Evolutionary conservation across 2,329 filamentous ascomycete species (phyloP).

Genomic region (Xylaria digitata): DNA sequence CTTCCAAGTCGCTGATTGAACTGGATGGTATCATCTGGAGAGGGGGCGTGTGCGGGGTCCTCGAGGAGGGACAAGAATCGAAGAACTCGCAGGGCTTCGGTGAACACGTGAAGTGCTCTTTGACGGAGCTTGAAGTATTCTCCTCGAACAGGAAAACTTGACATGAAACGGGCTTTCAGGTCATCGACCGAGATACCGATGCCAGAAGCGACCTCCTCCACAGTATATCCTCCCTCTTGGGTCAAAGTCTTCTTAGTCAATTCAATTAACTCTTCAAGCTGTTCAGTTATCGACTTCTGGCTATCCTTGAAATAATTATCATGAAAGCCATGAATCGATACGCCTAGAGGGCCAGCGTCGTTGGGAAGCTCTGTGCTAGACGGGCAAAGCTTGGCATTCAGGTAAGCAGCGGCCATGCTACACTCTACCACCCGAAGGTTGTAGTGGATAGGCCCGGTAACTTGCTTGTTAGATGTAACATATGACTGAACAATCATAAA

Average conservation of each 20-base stretch:
- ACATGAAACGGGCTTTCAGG: conserved; percentile 82
- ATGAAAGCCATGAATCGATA: conserved; percentile 88
- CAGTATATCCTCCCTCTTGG: conserved; percentile 85
- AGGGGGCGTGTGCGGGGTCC: conserved; percentile 54
- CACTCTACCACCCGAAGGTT: conserved; percentile 97
- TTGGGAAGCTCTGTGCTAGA: conserved; percentile 71
- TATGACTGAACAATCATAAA: conserved; percentile 97
- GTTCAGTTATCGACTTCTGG: conserved; percentile 66
- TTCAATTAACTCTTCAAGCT: conserved; percentile 78
- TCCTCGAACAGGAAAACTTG: conserved; percentile 88
- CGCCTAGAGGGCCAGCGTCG: conserved; percentile 84
- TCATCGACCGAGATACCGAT: conserved; percentile 76
- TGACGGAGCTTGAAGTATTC: conserved; percentile 89
- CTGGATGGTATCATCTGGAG: conserved; percentile 64
- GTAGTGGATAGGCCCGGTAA: conserved; percentile 93
- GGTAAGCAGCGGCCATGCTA: conserved; percentile 82
- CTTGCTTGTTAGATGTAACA: conserved; percentile 92
- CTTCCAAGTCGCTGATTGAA: conserved; percentile 79
- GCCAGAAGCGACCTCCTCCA: conserved; percentile 81
- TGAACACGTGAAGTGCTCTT: conserved; percentile 89
- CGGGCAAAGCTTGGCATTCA: conserved; percentile 69
- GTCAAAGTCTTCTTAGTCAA: conserved; percentile 77
- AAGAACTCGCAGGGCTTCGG: conserved; percentile 86
- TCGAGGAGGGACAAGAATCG: conserved; percentile 84
- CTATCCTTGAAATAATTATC: conserved; percentile 76